Evolutionary conservation across 2,329 filamentous ascomycete genomes (phyloP).

Genomic region (Verticillium isaacii): DNA sequence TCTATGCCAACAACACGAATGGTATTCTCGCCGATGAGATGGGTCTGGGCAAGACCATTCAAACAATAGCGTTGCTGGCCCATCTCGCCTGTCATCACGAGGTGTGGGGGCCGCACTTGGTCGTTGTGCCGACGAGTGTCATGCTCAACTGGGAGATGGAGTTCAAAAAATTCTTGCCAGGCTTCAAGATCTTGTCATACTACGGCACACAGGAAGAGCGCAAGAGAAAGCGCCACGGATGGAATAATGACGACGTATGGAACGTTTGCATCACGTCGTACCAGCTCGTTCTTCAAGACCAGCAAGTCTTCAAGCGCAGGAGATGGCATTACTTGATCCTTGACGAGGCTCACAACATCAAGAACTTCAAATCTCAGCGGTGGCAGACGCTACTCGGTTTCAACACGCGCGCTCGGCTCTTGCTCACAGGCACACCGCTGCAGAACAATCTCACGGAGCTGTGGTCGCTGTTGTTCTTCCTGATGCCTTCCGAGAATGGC

Average conservation of each 20-base stretch:
- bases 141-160: slow-evolving; percentile 99
- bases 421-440: slow-evolving; percentile 89
- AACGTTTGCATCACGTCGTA: slow-evolving; percentile 98
- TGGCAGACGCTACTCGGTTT: slow-evolving; percentile 96
- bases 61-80: slow-evolving; percentile 90
- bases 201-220: slow-evolving; percentile 93
- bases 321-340: slow-evolving; percentile 98
- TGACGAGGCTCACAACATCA: slow-evolving; percentile 98
- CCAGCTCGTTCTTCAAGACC: slow-evolving; percentile 90
- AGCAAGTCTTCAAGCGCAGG: slow-evolving; percentile 86
- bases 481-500: slow-evolving; percentile 87
- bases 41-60: slow-evolving; percentile 97
- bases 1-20: slow-evolving; percentile 90
- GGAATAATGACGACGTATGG: slow-evolving; percentile 90
- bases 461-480: slow-evolving; percentile 94
- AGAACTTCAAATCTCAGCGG: slow-evolving; percentile 96
- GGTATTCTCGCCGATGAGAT: slow-evolving; percentile 97
- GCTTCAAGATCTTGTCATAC: slow-evolving; percentile 96
- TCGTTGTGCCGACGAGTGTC: slow-evolving; percentile 95
- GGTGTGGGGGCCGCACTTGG: slow-evolving; percentile 92
- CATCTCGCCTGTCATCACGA: slow-evolving; percentile 87
- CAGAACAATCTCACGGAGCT: slow-evolving; percentile 97
- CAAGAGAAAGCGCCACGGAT: slow-evolving; percentile 83
- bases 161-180: slow-evolving; percentile 98
- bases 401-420: slow-evolving; percentile 79